Percentiles rank a stretch among this genome's conserved stretches.
Evolutionary conservation across 2,329 filamentous ascomycete genomes (phyloP).

Genomic region (Conoideocrella luteorostrata): DNA sequence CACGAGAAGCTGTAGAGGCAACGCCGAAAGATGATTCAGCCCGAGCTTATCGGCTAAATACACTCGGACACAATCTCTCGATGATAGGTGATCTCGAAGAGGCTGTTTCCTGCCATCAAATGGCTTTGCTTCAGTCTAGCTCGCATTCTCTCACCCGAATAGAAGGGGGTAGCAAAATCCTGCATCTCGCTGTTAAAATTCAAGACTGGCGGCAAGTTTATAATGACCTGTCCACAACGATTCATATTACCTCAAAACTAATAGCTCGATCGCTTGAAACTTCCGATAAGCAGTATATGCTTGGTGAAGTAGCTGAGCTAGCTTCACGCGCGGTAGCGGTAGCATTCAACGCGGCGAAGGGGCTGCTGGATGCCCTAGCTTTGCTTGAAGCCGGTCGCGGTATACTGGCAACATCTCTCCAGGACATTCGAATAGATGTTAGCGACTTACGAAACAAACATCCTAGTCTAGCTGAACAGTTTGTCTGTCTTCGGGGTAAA

Average conservation of each 20-base stretch:
- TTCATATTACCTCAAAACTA: not conserved
- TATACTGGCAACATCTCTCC: slow-evolving; percentile 16
- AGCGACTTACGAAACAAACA: not conserved
- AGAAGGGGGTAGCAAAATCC: not conserved
- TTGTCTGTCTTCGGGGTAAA: slow-evolving; percentile 12
- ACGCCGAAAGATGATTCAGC: too few relatives aligned
- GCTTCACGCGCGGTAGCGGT: not conserved
- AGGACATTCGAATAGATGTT: slow-evolving; percentile 15
- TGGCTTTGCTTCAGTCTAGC: not conserved
- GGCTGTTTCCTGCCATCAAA: not conserved
- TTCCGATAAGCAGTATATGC: not conserved
- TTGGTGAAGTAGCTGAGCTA: not conserved
- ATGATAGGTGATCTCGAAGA: not conserved
- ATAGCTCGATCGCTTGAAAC: not conserved
- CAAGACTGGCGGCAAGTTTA: not conserved
- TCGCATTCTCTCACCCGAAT: not conserved
- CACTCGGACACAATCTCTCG: too few relatives aligned
- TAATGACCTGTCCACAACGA: not conserved
- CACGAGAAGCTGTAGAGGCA: too few relatives aligned
- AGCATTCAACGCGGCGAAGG: not conserved
- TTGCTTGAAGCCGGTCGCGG: slow-evolving; percentile 22
- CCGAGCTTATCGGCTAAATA: too few relatives aligned
- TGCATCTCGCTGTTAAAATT: not conserved
- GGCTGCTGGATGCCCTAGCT: slow-evolving; percentile 7
- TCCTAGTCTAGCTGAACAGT: not conserved